Evolutionary conservation across 345 rosid species (phyloP).

Genomic region (Linum lewisii): DNA sequence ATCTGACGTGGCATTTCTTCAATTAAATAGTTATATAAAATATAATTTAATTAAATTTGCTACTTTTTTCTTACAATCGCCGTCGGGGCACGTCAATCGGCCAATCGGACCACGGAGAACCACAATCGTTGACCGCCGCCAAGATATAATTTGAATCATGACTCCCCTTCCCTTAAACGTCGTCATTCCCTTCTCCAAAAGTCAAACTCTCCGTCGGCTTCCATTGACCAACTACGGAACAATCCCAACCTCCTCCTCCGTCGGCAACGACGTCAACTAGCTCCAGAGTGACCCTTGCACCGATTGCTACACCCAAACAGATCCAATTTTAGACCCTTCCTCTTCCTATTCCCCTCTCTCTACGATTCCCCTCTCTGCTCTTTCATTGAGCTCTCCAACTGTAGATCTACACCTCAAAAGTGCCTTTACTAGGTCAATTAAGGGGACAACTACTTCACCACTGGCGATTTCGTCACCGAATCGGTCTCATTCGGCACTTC

Average conservation of each 20-base stretch:
- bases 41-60: no score
- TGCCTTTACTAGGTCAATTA: conserved; percentile 78
- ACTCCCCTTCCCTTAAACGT: no score
- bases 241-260: conserved; percentile 59
- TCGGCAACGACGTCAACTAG: conserved; percentile 84
- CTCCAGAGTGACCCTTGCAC: conserved; percentile 72
- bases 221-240: no score
- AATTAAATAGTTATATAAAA: no score
- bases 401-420: conserved; percentile 27
- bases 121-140: no score
- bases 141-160: no score
- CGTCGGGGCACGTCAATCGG: no score
- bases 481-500: conserved; percentile 44
- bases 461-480: conserved; percentile 63
- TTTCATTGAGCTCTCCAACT: conserved; percentile 41
- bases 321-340: conserved; percentile 61
- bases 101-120: no score
- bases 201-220: no score
- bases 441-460: conserved; percentile 85
- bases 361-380: conserved; percentile 50
- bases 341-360: conserved; percentile 45
- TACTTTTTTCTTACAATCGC: no score
- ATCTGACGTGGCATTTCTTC: no score
- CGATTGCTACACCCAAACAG: conserved; percentile 79
- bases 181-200: no score